Percentiles rank a stretch among this genome's conserved stretches.
phyloP scores from a whole-genome alignment of 805 yeast genomes.

The Candida bentonensis region DNA sequence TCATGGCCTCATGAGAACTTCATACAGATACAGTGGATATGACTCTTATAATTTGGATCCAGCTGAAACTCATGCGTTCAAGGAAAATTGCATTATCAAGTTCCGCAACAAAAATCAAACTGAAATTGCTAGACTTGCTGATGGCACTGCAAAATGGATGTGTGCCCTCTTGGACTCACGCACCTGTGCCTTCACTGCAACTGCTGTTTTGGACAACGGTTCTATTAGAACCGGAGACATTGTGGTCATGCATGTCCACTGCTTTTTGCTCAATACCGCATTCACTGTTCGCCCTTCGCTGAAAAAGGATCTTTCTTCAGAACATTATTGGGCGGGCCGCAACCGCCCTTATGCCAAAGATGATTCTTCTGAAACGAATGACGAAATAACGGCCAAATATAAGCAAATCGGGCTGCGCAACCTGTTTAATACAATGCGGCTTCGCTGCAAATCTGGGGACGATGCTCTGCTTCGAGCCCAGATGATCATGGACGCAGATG shows the following conservation, averaged over 20 bases:
- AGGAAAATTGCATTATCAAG: slow-evolving; percentile 18
- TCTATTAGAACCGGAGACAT: slow-evolving; percentile 63
- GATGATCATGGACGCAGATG: no score
- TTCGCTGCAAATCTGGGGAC: no score
- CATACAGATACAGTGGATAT: no score
- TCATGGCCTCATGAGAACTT: not conserved
- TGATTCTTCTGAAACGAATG: slow-evolving; percentile 34
- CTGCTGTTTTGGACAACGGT: slow-evolving; percentile 43
- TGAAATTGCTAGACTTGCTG: slow-evolving; percentile 69
- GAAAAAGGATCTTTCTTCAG: slow-evolving; percentile 11
- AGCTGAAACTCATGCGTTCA: no score
- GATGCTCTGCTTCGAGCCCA: no score
- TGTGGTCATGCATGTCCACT: slow-evolving; percentile 54
- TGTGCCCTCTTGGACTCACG: slow-evolving; percentile 48
- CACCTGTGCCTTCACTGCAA: slow-evolving; percentile 40
- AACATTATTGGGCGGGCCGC: no score
- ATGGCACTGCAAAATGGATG: slow-evolving; percentile 49
- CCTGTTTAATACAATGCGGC: slow-evolving; percentile 39
- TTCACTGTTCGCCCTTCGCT: slow-evolving; percentile 12
- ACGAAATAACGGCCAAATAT: slow-evolving; percentile 36
- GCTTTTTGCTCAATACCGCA: slow-evolving; percentile 32
- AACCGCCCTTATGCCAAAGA: no score
- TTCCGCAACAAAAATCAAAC: slow-evolving; percentile 23
- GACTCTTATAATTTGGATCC: no score
- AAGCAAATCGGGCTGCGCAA: slow-evolving; percentile 42